A percentile compares a stretch with the other conserved stretches of the same genome.
Evolutionary conservation across 768 basidiomycete species (phyloP).

Genomic region (Suillus brevipes): DNA sequence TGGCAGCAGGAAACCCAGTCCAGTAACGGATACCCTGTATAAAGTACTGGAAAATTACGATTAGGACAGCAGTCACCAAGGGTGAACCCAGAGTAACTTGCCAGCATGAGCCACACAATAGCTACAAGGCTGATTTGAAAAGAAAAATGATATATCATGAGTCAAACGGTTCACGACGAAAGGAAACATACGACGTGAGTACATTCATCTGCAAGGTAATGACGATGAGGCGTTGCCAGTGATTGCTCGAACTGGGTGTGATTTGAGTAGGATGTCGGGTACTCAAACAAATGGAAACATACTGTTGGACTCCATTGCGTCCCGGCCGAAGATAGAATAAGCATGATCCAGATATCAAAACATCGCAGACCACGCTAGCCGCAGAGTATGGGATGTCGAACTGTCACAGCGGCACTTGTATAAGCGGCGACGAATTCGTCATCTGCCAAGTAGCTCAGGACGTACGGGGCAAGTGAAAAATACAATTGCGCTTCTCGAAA

Average conservation of each 20-base stretch:
- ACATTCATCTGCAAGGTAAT: not conserved
- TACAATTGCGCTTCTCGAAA: not conserved
- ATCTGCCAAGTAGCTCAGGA: not conserved
- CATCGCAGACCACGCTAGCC: slow-evolving; percentile 14
- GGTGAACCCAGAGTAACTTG: not conserved
- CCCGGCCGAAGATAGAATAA: slow-evolving; percentile 24
- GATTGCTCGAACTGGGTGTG: not conserved
- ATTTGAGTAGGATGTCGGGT: not conserved
- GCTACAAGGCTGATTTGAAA: not conserved
- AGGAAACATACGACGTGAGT: not conserved
- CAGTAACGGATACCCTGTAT: not conserved
- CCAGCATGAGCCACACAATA: not conserved
- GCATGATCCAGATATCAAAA: slow-evolving; percentile 21
- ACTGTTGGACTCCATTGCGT: slow-evolving; percentile 13
- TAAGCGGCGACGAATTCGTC: not conserved
- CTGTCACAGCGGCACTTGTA: not conserved
- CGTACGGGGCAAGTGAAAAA: not conserved
- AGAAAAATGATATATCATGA: not conserved
- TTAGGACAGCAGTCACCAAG: not conserved
- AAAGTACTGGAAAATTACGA: not conserved
- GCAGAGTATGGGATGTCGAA: slow-evolving; percentile 25
- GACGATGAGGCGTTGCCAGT: not conserved
- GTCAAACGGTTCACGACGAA: not conserved
- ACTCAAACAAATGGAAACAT: not conserved
- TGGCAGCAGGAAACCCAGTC: not conserved